Base-by-base conservation (phyloP, 345 rosid genomes). In the Citrus mangshanensis region DNA sequence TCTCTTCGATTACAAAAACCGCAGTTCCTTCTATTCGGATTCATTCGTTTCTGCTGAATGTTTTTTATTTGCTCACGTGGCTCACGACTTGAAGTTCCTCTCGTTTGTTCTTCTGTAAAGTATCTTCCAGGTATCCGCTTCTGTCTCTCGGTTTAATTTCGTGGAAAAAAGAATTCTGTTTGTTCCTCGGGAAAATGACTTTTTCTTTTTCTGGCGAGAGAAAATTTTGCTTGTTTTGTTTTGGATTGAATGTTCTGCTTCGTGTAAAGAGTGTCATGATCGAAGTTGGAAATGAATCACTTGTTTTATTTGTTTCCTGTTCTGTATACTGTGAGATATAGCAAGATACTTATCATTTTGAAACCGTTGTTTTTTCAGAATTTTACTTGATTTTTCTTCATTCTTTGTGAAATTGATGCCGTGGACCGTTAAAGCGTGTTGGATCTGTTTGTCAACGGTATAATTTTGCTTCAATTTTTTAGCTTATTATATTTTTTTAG, bases 371-470 rank as follows among this genome's bases (percentile, higher is more conserved):
- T 40, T 30, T 30, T 37, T 13, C 51, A 46, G 32, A 79, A 37
- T 25, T 37, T 34, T 55, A 60, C 18, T 67, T 59, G 19, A 19
- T 22, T 72, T 67, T 46, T 5, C 5, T 61, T 78, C 2, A 4
- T 40, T 35, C 9, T 67, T 32, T 34, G 42, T 73, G 56, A 24
- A 66, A n/a, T 5, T 68, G 58, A 6, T 77, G 83, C 56, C 54
- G 22, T 14, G 24, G 16, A 59, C 12, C 16, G 75, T 51, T 37
- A 4, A 49, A 55, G 18, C 18, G 74, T 32, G 51, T 24, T 66
- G 78, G 86, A 84, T 84, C 86, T 84, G 77, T 54, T 65, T 27
- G 24, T 25, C 2, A 24, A 14, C 10, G n/a, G 21, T 59, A 38
- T 18, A 42, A 10, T 74, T 78, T 59, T 61, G 72, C 76, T 18